Conservation (phyloP, 2,329 filamentous ascomycete genomes). For the Pyrenophora teres region DNA sequence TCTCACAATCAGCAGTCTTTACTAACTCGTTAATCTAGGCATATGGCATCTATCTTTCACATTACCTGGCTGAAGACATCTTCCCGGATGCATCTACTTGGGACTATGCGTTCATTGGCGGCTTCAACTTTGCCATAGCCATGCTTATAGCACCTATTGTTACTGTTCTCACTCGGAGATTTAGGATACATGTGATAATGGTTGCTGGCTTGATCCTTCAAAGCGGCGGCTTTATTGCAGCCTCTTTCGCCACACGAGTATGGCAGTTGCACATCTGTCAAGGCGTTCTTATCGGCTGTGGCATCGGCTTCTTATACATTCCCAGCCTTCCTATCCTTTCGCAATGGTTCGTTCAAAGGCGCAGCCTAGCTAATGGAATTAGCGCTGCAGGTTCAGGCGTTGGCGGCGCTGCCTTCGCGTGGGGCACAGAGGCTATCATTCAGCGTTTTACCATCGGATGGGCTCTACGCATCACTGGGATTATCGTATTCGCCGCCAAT, state of each 20-base stretch:
- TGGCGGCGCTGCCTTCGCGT: constrained; percentile 44
- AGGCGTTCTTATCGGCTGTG: constrained; percentile 48
- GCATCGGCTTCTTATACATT: constrained; percentile 49
- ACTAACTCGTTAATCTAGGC: too few relatives aligned
- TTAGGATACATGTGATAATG: constrained; percentile 40
- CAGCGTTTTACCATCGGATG: constrained; percentile 46
- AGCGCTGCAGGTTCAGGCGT: constrained; percentile 48
- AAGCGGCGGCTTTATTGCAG: constrained; percentile 43
- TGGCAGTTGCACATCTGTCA: constrained; percentile 52
- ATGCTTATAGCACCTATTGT: constrained; percentile 44
- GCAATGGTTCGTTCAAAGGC: constrained; percentile 50
- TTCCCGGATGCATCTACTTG: constrained; percentile 44
- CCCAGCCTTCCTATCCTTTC: constrained; percentile 46
- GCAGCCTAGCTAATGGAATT: constrained; percentile 51
- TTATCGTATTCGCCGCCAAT: constrained; percentile 36
- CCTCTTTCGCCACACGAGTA: constrained; percentile 44
- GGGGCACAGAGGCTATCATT: constrained; percentile 48
- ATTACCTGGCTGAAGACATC: constrained; percentile 45
- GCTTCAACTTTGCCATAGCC: constrained; percentile 45
- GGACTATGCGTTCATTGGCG: constrained; percentile 50
- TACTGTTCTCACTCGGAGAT: constrained; percentile 32
- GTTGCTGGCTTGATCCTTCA: constrained; percentile 41
- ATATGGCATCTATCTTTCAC: constrained; percentile 52
- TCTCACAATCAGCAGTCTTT: too few relatives aligned
- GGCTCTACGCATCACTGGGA: constrained; percentile 49